Percentiles rank a stretch among this genome's conserved stretches.
Conservation (phyloP, 441 rosid genomes). For the Populus hybrid region DNA sequence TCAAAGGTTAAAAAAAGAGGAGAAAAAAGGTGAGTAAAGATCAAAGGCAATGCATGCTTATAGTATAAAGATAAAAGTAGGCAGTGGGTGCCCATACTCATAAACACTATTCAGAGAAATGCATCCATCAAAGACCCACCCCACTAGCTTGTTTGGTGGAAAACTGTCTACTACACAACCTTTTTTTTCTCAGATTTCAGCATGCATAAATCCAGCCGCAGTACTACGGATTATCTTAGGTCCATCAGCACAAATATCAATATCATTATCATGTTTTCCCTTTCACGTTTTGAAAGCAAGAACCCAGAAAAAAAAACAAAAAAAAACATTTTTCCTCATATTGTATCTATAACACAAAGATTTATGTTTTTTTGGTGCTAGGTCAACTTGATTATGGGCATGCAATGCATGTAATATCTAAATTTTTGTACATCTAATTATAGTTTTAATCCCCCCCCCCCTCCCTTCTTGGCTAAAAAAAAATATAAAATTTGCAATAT, state of each 20-base stretch:
- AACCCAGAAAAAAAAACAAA: too few relatives aligned
- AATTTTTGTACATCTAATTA: too few relatives aligned
- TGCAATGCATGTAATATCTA: too few relatives aligned
- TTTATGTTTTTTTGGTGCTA: too few relatives aligned
- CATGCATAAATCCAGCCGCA: neutral
- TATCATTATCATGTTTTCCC: neutral
- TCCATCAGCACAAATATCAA: slow-evolving; percentile 7
- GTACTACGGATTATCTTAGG: neutral
- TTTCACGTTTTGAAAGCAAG: neutral
- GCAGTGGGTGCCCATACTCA: slow-evolving; percentile 11
- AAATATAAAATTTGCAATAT: too few relatives aligned
- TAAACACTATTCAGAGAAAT: slow-evolving; percentile 25
- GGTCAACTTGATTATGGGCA: too few relatives aligned
- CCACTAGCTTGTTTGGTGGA: slow-evolving; percentile 22
- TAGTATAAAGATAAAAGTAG: neutral
- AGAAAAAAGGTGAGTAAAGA: too few relatives aligned
- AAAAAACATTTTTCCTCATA: neutral
- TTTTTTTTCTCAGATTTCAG: neutral
- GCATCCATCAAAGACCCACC: slow-evolving; percentile 27
- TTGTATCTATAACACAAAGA: neutral
- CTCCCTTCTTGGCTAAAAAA: too few relatives aligned
- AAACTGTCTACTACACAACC: slow-evolving; percentile 6
- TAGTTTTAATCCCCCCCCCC: too few relatives aligned
- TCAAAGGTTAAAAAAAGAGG: too few relatives aligned
- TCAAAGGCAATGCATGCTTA: neutral